These are phyloP conservation scores for Peniophora sp. DNA, from an alignment of 1,284 basidiomycete species.

Conservation along the genomic window DNA sequence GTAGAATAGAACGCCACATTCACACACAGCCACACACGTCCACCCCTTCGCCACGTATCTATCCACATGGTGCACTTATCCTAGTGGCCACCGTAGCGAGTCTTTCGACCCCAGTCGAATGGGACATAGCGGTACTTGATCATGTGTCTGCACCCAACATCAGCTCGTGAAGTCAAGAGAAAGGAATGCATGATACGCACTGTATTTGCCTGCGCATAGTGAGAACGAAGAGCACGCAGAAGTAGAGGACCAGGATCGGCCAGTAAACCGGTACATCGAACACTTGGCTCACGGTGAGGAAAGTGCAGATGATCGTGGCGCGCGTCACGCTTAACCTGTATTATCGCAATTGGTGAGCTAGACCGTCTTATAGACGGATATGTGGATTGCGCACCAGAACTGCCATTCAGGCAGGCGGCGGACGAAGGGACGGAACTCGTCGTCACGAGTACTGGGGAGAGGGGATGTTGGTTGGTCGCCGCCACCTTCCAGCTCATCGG, in stretches of 20 bases:
- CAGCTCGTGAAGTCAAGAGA: conserved; percentile 3
- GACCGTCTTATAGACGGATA: not conserved
- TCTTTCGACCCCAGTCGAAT: conserved; percentile 86
- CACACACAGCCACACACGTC: no score
- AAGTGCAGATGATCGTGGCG: conserved; percentile 75
- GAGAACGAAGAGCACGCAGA: conserved; percentile 79
- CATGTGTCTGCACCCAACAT: conserved; percentile 78
- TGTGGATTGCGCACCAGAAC: conserved; percentile 70
- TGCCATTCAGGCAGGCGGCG: conserved; percentile 94
- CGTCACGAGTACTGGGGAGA: conserved; percentile 64
- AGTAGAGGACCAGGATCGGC: conserved; percentile 94
- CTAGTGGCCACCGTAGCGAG: conserved; percentile 50
- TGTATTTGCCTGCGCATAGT: conserved; percentile 93
- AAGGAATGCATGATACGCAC: conserved; percentile 59
- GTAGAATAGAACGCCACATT: no score
- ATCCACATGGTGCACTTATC: not conserved
- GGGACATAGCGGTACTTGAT: conserved; percentile 96
- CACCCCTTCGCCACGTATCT: no score
- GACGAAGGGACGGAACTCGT: conserved; percentile 96
- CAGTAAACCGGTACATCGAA: conserved; percentile 98
- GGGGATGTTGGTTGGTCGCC: conserved; percentile 31
- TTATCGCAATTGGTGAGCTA: not conserved
- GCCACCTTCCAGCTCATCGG: conserved; percentile 94
- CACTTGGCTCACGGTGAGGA: conserved; percentile 71
- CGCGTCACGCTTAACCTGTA: conserved; percentile 86